Percentiles rank a stretch among this genome's conserved stretches.
These are phyloP conservation scores for Monosporascus cannonballus DNA, from an alignment of 2,329 filamentous ascomycete genomes.

Conservation along the genomic window DNA sequence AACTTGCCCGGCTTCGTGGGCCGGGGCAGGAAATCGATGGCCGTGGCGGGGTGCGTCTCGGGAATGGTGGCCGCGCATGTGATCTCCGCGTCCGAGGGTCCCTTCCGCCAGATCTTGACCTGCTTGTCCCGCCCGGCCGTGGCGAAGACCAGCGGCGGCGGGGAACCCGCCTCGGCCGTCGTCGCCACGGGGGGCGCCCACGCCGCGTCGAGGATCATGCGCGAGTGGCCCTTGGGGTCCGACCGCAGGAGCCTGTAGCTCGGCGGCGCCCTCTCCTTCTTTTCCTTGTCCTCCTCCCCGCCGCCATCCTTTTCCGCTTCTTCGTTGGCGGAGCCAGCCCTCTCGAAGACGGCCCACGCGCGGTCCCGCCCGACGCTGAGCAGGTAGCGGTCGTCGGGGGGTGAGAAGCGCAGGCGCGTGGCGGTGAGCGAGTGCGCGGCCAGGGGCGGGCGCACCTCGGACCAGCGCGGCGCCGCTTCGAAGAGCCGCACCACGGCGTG, in stretches of 20 bases:
- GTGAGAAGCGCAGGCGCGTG: slow-evolving; percentile 73
- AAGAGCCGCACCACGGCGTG: slow-evolving; percentile 93
- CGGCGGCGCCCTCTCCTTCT: slow-evolving; percentile 4
- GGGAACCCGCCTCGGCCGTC: slow-evolving; percentile 8
- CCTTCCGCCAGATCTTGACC: slow-evolving; percentile 62
- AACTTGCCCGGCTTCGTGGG: slow-evolving; percentile 21
- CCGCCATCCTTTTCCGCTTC: slow-evolving; percentile 9
- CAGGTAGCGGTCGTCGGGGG: slow-evolving; percentile 60
- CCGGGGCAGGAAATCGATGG: slow-evolving; percentile 57
- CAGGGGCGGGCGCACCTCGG: slow-evolving; percentile 77
- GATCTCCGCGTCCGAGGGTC: slow-evolving; percentile 31
- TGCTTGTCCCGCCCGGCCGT: slow-evolving; percentile 88
- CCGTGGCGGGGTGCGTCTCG: slow-evolving; percentile 58
- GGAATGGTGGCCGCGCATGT: slow-evolving; percentile 47
- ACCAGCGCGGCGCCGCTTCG: slow-evolving; percentile 72
- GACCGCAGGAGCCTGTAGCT: slow-evolving; percentile 54
- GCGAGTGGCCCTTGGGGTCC: slow-evolving; percentile 78
- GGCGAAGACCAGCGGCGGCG: slow-evolving; percentile 53
- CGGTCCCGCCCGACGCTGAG: slow-evolving; percentile 88
- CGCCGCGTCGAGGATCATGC: slow-evolving; percentile 86
- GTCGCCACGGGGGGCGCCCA: slow-evolving; percentile 59
- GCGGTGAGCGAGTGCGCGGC: slow-evolving; percentile 83
- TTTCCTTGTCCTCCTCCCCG: not conserved
- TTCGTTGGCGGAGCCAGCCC: slow-evolving; percentile 26
- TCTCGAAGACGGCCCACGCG: slow-evolving; percentile 79